Conservation (phyloP, 2,329 filamentous ascomycete species). For the Lasiodiplodia hormozganensis region DNA sequence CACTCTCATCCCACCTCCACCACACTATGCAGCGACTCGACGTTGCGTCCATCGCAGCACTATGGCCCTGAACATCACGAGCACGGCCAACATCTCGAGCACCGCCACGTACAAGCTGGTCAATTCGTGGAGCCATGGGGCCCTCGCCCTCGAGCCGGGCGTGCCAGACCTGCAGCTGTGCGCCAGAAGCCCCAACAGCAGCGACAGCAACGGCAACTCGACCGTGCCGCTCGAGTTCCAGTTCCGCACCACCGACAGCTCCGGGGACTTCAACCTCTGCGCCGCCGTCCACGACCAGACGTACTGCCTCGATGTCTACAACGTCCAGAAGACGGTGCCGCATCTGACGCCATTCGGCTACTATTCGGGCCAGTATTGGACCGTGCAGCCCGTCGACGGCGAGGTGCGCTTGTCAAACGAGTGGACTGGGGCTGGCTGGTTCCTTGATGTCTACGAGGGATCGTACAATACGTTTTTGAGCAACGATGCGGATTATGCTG, state of each 20-base stretch:
- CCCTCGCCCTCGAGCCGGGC: slow-evolving; percentile 19
- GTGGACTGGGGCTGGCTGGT: slow-evolving; percentile 20
- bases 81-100: slow-evolving; percentile 20
- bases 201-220: not conserved
- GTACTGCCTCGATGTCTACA: slow-evolving; percentile 23
- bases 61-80: slow-evolving; percentile 23
- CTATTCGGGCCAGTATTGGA: slow-evolving; percentile 27
- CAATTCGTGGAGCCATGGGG: slow-evolving; percentile 14
- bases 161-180: slow-evolving; percentile 14
- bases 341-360: slow-evolving; percentile 19
- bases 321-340: not conserved
- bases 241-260: slow-evolving; percentile 13
- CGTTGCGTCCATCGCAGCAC: not conserved
- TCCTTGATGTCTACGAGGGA: slow-evolving; percentile 3
- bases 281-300: slow-evolving; percentile 10
- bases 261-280: slow-evolving; percentile 14
- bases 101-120: slow-evolving; percentile 23
- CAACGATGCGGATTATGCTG: slow-evolving; percentile 1
- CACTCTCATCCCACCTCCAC: not conserved
- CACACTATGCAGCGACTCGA: slow-evolving; percentile 12
- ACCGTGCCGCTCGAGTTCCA: slow-evolving; percentile 16
- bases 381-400: not conserved
- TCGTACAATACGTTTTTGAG: slow-evolving; percentile 8
- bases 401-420: slow-evolving; percentile 18
- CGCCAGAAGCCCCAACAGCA: not conserved